phyloP scores from a whole-genome alignment of 2,329 filamentous ascomycete genomes.

The Diaporthe amygdali region DNA sequence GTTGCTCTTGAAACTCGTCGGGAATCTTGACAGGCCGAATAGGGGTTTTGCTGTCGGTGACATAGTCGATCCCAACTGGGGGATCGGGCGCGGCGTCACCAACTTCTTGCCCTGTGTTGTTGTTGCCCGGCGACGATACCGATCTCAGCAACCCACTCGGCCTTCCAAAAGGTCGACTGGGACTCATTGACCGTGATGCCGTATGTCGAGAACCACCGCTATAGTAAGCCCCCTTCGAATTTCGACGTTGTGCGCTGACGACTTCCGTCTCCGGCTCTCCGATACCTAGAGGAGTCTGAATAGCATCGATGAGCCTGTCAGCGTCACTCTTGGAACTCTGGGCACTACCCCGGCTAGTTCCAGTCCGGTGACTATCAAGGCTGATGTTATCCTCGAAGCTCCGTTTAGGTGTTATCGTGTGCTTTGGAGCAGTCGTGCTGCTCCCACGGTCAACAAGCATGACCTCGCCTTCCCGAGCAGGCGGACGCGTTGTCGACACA shows the following conservation, averaged over 20 bases:
- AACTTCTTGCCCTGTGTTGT: neutral
- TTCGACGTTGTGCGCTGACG: slow-evolving; percentile 20
- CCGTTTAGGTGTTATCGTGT: slow-evolving; percentile 31
- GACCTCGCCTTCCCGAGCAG: slow-evolving; percentile 56
- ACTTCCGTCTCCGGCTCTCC: slow-evolving; percentile 41
- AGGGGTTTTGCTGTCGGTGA: slow-evolving; percentile 51
- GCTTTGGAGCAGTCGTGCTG: slow-evolving; percentile 23
- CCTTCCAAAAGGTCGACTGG: neutral
- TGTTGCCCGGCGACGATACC: slow-evolving; percentile 24
- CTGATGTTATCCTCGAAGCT: slow-evolving; percentile 47
- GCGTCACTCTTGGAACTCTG: slow-evolving; percentile 65
- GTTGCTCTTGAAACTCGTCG: slow-evolving; percentile 48
- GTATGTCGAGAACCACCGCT: neutral
- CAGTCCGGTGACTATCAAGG: slow-evolving; percentile 45
- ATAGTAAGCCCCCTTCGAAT: slow-evolving; percentile 20
- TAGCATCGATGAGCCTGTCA: slow-evolving; percentile 74
- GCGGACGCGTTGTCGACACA: slow-evolving; percentile 36
- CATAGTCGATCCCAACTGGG: slow-evolving; percentile 41
- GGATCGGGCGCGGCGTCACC: slow-evolving; percentile 25
- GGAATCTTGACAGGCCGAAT: slow-evolving; percentile 54
- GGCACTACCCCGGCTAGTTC: slow-evolving; percentile 55
- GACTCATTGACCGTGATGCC: slow-evolving; percentile 24
- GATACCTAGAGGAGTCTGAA: slow-evolving; percentile 62
- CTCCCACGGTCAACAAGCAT: slow-evolving; percentile 62
- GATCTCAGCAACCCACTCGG: slow-evolving; percentile 17